Conservation (phyloP, 2,329 filamentous ascomycete species). For the Arthrobotrys pseudoclavata region DNA sequence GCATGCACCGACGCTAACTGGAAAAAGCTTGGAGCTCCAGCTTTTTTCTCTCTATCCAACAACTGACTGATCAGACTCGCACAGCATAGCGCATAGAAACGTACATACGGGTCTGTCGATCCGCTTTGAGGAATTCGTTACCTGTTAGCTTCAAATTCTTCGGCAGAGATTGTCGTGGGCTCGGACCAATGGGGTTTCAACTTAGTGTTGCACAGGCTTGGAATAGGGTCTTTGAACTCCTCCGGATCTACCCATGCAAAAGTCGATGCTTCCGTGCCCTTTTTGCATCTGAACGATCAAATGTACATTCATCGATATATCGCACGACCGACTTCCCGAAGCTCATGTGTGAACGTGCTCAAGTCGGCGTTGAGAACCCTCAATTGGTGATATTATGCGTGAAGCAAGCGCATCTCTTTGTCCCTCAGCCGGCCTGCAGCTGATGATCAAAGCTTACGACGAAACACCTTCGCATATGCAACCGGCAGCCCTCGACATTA, state of each 20-base stretch:
- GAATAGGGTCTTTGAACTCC: slow-evolving; percentile 17
- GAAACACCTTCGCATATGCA: slow-evolving; percentile 23
- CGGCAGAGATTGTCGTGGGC: slow-evolving; percentile 26
- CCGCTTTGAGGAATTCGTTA: slow-evolving; percentile 55
- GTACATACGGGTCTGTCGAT: slow-evolving; percentile 33
- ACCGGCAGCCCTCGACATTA: slow-evolving; percentile 24
- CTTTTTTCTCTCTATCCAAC: slow-evolving; percentile 3
- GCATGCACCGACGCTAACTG: slow-evolving; percentile 26
- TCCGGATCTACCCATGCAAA: slow-evolving; percentile 24
- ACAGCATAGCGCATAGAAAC: slow-evolving; percentile 40
- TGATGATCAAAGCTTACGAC: slow-evolving; percentile 14
- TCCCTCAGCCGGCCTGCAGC: slow-evolving; percentile 20
- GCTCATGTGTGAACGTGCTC: slow-evolving; percentile 26
- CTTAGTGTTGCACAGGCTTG: slow-evolving; percentile 57
- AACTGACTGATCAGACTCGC: slow-evolving; percentile 15
- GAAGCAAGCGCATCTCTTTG: slow-evolving; percentile 13
- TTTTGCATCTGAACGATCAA: slow-evolving; percentile 30
- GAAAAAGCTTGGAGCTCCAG: slow-evolving; percentile 46
- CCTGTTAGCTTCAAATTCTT: slow-evolving; percentile 39
- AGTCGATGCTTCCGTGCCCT: slow-evolving; percentile 12
- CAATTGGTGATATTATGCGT: slow-evolving; percentile 24
- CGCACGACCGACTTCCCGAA: slow-evolving; percentile 50
- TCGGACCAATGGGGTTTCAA: slow-evolving; percentile 41
- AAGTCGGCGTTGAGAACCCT: slow-evolving; percentile 16
- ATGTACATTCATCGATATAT: slow-evolving; percentile 33